Base-by-base conservation (phyloP, 495 filamentous ascomycete genomes). In the Aspergillus leporis region DNA sequence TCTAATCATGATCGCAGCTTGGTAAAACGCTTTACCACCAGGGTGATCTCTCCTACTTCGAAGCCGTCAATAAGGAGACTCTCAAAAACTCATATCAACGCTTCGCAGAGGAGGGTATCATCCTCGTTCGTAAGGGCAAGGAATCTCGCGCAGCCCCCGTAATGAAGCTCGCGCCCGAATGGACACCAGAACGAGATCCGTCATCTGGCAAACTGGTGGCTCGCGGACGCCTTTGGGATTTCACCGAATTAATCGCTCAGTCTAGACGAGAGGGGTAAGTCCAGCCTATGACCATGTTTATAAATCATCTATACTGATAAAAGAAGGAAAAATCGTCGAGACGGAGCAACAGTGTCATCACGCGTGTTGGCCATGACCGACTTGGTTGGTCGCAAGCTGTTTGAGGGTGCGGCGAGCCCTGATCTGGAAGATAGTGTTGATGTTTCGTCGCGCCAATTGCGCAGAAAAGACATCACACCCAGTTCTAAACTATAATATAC, bases 11-110 rank as follows among this genome's bases (percentile, higher is more conserved):
- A 52, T 53, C 32, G 53, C 51, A 92, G 89, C 85, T 97, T 18
- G 94, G 94, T 19, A 98, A 98, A 80, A 97, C 94, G 0, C 78
- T 98, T 8, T 98, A 97, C 68, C 92, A 98, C 70, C 94, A 98
- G 80, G 94, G 94, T 32, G 93, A 97, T 66, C 84, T 98, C 25
- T 90, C 87, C 22, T 98, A 98, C 70, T 97, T 97, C 63, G 94
- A 98, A 74, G 92, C 94, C 7, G 94, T 98, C 61, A 98, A 98
- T 78, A 97, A 96, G 57, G 92, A 98, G 69, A 93, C 92, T 1
- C 84, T 98, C 52, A 95, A 93, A 61, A 98, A 98, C 69, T 87
- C 91, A 3, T 96, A 91, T 72, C 80, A 86, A 59, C 87, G 90
- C 22, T 96, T 95, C 72, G 85, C 91, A 59, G 92, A 96, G 66